These are phyloP conservation scores for Neonectria magnoliae DNA, from an alignment of 2,329 filamentous ascomycete genomes.

Conservation along the genomic window DNA sequence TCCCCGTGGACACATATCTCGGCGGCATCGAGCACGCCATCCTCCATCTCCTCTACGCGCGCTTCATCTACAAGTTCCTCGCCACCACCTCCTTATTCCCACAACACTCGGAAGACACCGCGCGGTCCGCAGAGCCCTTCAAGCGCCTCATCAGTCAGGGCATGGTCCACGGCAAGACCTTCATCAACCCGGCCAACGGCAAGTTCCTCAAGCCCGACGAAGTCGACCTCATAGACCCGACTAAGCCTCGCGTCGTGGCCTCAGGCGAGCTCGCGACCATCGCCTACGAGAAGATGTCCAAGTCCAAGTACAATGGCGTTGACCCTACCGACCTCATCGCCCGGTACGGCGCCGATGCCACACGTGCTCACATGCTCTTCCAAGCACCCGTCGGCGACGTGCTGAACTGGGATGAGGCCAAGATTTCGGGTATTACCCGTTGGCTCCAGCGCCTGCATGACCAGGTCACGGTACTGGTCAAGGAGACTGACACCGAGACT, in stretches of 20 bases:
- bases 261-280: constrained; percentile 69
- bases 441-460: constrained; percentile 79
- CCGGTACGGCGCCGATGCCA: constrained; percentile 83
- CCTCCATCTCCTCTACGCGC: constrained; percentile 85
- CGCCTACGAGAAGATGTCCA: constrained; percentile 92
- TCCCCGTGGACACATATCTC: constrained; percentile 89
- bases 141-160: constrained; percentile 85
- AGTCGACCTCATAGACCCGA: constrained; percentile 69
- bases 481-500: constrained; percentile 5
- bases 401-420: constrained; percentile 86
- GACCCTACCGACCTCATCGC: constrained; percentile 79
- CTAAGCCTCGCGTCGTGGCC: constrained; percentile 68
- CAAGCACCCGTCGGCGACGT: constrained; percentile 86
- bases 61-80: constrained; percentile 91
- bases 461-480: constrained; percentile 53
- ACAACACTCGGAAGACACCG: constrained; percentile 46
- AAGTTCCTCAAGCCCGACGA: constrained; percentile 82
- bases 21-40: constrained; percentile 93
- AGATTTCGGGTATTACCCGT: constrained; percentile 82
- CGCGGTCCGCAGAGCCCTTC: constrained; percentile 75
- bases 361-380: constrained; percentile 87
- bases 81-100: constrained; percentile 64
- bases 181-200: constrained; percentile 76
- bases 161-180: constrained; percentile 93
- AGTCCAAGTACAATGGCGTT: constrained; percentile 92